These are phyloP conservation scores for Thraustochytrium striatum DNA, from an alignment of 352 stramenopile species.

Conservation along the genomic window DNA sequence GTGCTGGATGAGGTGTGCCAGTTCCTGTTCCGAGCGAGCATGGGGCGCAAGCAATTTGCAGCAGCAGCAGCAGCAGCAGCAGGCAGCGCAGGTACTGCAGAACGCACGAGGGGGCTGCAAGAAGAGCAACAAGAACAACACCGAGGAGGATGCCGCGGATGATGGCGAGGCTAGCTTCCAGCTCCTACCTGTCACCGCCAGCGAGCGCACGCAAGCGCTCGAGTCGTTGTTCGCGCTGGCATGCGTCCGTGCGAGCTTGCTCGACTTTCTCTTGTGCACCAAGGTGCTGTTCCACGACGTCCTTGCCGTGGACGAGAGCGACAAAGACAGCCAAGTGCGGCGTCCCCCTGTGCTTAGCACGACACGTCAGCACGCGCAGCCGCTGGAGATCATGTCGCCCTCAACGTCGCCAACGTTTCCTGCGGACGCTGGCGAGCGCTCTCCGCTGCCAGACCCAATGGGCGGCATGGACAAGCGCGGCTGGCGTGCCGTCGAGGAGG, in stretches of 20 bases:
- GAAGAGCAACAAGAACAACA: background rate
- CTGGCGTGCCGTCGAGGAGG: slow-evolving; percentile 27
- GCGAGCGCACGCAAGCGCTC: slow-evolving; percentile 17
- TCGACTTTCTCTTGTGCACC: slow-evolving; percentile 37
- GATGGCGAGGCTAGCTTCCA: too few species aligned
- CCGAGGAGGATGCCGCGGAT: too few species aligned
- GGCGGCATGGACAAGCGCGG: slow-evolving; percentile 26
- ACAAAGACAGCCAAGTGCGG: background rate
- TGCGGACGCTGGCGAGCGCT: slow-evolving; percentile 9
- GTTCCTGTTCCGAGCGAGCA: slow-evolving; percentile 5
- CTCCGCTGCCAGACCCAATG: background rate
- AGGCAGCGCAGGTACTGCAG: background rate
- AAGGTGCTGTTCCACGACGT: slow-evolving; percentile 35
- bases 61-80: background rate
- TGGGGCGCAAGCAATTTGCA: background rate
- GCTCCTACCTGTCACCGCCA: background rate
- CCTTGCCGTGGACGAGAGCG: background rate
- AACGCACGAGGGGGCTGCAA: background rate
- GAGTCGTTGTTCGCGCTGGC: slow-evolving; percentile 25
- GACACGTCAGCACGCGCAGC: background rate
- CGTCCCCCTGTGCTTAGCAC: background rate
- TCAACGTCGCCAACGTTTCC: background rate
- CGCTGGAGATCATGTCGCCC: background rate
- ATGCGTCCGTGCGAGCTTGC: background rate
- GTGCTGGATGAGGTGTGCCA: slow-evolving; percentile 30